A percentile compares a stretch with the other conserved stretches of the same genome.
Conservation (phyloP, 1,284 basidiomycete species). For the Ustilago shanxiensis region DNA sequence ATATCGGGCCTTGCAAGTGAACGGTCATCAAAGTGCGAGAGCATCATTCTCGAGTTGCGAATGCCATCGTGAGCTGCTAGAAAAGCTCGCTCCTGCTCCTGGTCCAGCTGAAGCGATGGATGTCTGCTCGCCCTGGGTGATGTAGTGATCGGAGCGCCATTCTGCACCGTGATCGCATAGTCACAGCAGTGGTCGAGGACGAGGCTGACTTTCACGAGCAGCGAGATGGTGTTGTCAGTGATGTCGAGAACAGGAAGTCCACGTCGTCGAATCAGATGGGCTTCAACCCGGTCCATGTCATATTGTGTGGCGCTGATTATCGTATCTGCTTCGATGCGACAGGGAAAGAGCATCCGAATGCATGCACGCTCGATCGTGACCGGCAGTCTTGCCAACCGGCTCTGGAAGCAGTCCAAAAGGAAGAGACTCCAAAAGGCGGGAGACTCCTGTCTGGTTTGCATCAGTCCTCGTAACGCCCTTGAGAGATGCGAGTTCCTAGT, state of each 20-base stretch:
- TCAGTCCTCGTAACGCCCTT: slow-evolving; percentile 26
- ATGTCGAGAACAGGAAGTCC: slow-evolving; percentile 18
- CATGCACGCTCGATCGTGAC: slow-evolving; percentile 20
- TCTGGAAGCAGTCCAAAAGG: slow-evolving; percentile 39
- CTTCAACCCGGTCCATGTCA: slow-evolving; percentile 10
- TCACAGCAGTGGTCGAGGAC: slow-evolving; percentile 38
- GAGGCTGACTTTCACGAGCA: slow-evolving; percentile 28
- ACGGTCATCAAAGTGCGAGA: slow-evolving; percentile 35
- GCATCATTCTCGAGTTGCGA: slow-evolving; percentile 35
- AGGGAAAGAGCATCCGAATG: slow-evolving; percentile 27
- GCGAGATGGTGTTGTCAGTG: slow-evolving; percentile 22
- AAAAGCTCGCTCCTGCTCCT: slow-evolving; percentile 10
- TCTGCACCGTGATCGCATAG: slow-evolving; percentile 8
- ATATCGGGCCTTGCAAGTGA: slow-evolving; percentile 1
- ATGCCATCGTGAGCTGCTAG: slow-evolving; percentile 23
- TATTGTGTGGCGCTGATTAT: background rate
- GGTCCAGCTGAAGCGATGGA: background rate
- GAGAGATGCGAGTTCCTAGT: slow-evolving; percentile 18
- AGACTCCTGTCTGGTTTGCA: slow-evolving; percentile 23
- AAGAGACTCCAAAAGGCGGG: slow-evolving; percentile 35
- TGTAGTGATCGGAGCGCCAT: background rate
- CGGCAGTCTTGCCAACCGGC: slow-evolving; percentile 16
- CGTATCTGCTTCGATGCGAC: slow-evolving; percentile 3
- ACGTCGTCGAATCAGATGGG: slow-evolving; percentile 13
- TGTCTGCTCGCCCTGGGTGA: background rate